Percentiles rank a stretch among this genome's conserved stretches.
Evolutionary conservation across 495 filamentous ascomycete species (phyloP).

Genomic region (Melanomma pulvis-pyrius): DNA sequence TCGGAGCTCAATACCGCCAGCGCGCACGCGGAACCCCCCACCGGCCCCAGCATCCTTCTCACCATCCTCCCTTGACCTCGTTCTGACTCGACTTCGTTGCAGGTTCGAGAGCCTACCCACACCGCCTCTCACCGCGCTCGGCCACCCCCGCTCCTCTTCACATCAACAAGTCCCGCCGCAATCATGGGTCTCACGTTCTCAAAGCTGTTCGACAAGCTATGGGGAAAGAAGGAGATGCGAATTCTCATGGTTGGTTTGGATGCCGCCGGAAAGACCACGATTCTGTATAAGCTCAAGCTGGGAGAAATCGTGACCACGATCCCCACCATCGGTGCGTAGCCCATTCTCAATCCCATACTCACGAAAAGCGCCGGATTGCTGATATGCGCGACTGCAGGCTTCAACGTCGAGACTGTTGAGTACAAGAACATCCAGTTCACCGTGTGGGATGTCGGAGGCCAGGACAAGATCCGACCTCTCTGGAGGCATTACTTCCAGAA

Average conservation of each 20-base stretch:
- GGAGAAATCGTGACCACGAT: constrained; percentile 99
- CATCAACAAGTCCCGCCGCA: constrained; percentile 47
- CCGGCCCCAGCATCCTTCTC: not conserved
- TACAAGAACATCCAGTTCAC: constrained; percentile 99
- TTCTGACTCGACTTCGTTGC: constrained; percentile 12
- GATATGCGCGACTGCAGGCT: constrained; percentile 62
- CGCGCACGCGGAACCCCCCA: constrained; percentile 1
- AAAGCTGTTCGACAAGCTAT: constrained; percentile 90
- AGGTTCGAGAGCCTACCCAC: constrained; percentile 37
- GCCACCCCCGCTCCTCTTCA: constrained; percentile 9
- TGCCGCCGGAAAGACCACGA: constrained; percentile 99
- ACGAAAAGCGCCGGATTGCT: constrained; percentile 11
- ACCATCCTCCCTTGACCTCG: not conserved
- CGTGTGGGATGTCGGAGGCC: constrained; percentile 99
- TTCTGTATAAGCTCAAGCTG: constrained; percentile 99
- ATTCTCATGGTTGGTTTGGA: constrained; percentile 99
- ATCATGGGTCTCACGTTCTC: constrained; percentile 95
- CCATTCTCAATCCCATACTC: not conserved
- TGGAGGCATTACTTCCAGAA: constrained; percentile 99
- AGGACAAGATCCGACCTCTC: constrained; percentile 99
- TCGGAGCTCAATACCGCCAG: constrained; percentile 17
- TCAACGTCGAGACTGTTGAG: constrained; percentile 99
- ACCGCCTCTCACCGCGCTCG: constrained; percentile 34
- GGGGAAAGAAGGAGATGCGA: constrained; percentile 99
- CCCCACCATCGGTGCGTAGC: constrained; percentile 92